Base-by-base conservation (phyloP, 352 stramenopile genomes). In the Globisporangium barbulae region DNA sequence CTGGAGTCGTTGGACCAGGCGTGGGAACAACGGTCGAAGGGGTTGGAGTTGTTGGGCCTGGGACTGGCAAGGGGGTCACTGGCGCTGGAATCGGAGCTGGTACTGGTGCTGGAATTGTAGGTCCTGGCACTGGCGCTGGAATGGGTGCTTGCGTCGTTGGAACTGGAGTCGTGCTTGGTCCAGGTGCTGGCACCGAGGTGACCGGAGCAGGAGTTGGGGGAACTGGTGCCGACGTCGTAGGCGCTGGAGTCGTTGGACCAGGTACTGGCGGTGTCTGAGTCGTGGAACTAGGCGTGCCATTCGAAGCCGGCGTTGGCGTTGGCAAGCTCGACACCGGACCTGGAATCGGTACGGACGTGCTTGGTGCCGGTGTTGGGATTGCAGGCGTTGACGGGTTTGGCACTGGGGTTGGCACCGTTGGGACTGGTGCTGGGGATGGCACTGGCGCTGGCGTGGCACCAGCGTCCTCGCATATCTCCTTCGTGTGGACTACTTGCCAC, bases 381-480 rank as follows among this genome's bases (percentile, higher is more conserved):
- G 15, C 39, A 9, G 39, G 39, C 12, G 39, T 44, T 13, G 6
- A 44, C 12, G 25, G 28, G 13, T 13, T 37, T 30, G 48, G 48
- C 19, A 15, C 22, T 37, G 48, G 28, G 0, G 25, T 31, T 17
- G 48, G 48, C 3, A 33, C 13, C 10, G 47, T 53, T 6, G 48
- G 28, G 3, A 5, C 8, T 10, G 25, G 25, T n/a, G 13, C 30
- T 22, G 48, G 48, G 2, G 7, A 9, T 8, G 48, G 22, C 22
- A 33, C 21, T 35, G 47, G 48, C 48, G 19, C 19, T 28, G 42
- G 42, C 19, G 42, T 49, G 19, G 25, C 13, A 1, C 48, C 15
- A 15, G 13, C 48, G 25, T 54, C 48, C 22, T 54, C 48, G 25
- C 48, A 54, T 25, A 54, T 22, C 48, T 54, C 48, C 22, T 54